Base-by-base conservation (phyloP, 2,329 filamentous ascomycete species). In the Clonostachys sp. region DNA sequence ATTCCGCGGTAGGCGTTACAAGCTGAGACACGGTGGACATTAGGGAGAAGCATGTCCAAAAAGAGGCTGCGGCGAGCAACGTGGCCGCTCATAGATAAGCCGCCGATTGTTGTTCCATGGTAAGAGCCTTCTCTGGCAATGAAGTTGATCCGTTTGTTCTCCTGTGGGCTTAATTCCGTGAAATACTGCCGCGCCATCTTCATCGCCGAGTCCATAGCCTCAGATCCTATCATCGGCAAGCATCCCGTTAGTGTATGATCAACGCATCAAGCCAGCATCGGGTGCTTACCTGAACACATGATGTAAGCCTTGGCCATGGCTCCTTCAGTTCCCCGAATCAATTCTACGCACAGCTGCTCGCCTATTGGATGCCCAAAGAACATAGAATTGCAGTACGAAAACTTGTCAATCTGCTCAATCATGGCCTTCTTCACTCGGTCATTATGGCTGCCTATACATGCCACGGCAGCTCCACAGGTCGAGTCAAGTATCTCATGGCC, bases 21-120 rank as follows among this genome's bases (percentile, higher is more conserved):
- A 2, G 85, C 75, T 5, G 81, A 83, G 1, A 90, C 79, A 46
- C 74, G 74, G 3, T 73, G 77, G 39, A 80, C 70, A 47, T 78
- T 80, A 14, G 66, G 61, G 18, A 77, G 66, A 12, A 89, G 66
- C 48, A 88, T 72, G 3, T 79, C 77, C 55, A 81, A 76, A 56
- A 84, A 90, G 8, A 80, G 71, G 8, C 73, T 71, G 46, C 83
- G 74, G 35, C 86, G 73, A 13, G 67, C 68, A 9, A 72, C 67
- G 61, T 89, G 83, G 5, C 84, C 83, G 24, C 84, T 77, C 42
- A 85, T 70, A 0, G 78, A 76, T 33, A 90, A 68, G 2, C 84
- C 72, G 1, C 85, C 86, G 0, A 90, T 65, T 0, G 86, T 91
- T 5, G 75, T 83, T 9, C 87, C 87, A 53, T 91, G 87, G 55